These are phyloP conservation scores for Phaeosphaeria sp. DNA, from an alignment of 2,329 filamentous ascomycete species.

Conservation along the genomic window DNA sequence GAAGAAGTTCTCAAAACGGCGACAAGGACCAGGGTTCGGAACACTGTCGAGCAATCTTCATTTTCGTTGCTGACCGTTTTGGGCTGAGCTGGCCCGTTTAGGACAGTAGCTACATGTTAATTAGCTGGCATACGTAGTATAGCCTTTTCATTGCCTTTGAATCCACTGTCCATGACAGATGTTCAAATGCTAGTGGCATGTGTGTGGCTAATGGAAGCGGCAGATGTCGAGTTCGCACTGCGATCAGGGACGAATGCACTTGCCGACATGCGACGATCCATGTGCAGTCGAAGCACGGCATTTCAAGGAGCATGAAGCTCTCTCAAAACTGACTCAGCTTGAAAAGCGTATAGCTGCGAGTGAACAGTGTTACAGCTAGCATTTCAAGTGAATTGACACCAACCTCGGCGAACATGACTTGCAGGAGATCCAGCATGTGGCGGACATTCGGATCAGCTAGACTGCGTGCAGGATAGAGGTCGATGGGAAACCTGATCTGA, in stretches of 20 bases:
- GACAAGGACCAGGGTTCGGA: constrained; percentile 30
- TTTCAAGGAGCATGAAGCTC: neutral
- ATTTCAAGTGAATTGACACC: neutral
- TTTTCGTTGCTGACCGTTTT: constrained; percentile 19
- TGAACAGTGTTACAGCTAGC: neutral
- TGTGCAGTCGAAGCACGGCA: neutral
- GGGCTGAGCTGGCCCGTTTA: constrained; percentile 13
- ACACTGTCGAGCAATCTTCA: constrained; percentile 18
- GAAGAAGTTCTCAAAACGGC: constrained; percentile 41
- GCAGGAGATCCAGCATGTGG: neutral
- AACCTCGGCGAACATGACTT: neutral
- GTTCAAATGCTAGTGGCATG: neutral
- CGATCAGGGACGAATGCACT: neutral
- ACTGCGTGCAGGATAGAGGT: neutral
- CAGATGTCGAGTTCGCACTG: neutral
- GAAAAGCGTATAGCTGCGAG: neutral
- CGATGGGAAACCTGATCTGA: neutral
- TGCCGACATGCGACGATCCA: neutral
- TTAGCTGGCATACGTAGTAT: neutral
- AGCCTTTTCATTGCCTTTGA: neutral
- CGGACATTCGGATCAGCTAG: neutral
- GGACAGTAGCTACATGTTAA: constrained; percentile 1
- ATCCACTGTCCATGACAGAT: neutral
- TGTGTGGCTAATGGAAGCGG: neutral
- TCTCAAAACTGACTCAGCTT: neutral